These are phyloP conservation scores for Alternaria arbusti DNA, from an alignment of 2,329 filamentous ascomycete species.

Conservation along the genomic window DNA sequence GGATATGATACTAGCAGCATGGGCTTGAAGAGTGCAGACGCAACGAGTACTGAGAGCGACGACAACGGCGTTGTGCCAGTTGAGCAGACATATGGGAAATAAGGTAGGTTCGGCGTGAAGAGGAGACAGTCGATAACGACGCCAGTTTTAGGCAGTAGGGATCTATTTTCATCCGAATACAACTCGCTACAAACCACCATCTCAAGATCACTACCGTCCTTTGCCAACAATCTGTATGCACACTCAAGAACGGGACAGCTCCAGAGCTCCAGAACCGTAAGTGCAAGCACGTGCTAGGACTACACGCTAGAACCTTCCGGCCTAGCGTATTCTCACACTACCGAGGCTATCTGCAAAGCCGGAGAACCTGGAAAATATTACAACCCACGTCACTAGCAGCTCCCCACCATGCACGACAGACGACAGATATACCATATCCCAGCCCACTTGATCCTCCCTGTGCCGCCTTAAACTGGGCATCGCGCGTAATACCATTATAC, in stretches of 20 bases:
- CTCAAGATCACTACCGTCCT: not conserved
- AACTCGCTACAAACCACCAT: not conserved
- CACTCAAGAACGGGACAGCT: not conserved
- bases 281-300: too few relatives aligned
- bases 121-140: not conserved
- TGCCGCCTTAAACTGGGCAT: not conserved
- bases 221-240: not conserved
- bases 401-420: conserved; percentile 7
- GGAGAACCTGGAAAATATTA: conserved; percentile 4
- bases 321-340: not conserved
- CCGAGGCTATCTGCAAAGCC: conserved; percentile 2
- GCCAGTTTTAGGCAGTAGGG: not conserved
- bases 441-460: conserved; percentile 3
- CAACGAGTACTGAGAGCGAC: conserved; percentile 20
- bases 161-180: not conserved
- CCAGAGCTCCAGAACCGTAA: not conserved
- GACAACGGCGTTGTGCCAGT: conserved; percentile 10
- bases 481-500: conserved; percentile 9
- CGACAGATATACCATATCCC: conserved; percentile 3
- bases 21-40: conserved; percentile 45
- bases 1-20: conserved; percentile 75
- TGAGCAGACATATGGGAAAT: conserved; percentile 7
- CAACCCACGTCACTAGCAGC: conserved; percentile 11
- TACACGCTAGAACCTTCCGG: not conserved
- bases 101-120: not conserved